Evolutionary conservation across 2,329 filamentous ascomycete species (phyloP).

Genomic region (Apiospora saccharicola): DNA sequence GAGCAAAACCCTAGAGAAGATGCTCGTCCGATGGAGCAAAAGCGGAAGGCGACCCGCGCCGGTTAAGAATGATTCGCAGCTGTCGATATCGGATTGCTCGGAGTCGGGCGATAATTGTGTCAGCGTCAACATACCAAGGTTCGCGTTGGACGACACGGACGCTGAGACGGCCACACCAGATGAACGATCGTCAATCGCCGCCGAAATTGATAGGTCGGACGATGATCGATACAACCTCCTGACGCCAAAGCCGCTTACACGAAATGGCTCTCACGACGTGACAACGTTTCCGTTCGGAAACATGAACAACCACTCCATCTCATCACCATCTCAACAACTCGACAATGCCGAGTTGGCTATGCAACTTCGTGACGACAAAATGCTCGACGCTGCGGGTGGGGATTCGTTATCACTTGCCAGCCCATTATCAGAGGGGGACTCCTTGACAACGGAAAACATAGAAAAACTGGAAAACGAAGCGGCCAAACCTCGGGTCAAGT

Average conservation of each 20-base stretch:
- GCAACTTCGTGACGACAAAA: constrained; percentile 54
- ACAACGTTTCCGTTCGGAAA: constrained; percentile 50
- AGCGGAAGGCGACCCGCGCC: constrained; percentile 36
- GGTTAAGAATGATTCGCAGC: constrained; percentile 36
- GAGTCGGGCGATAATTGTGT: constrained; percentile 52
- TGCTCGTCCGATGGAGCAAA: constrained; percentile 73
- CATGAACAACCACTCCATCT: constrained; percentile 20
- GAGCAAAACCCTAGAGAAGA: constrained; percentile 70
- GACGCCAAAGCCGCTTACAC: constrained; percentile 51
- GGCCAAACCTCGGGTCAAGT: background rate
- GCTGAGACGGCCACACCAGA: constrained; percentile 32
- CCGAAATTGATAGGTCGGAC: constrained; percentile 27
- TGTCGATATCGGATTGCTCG: constrained; percentile 53
- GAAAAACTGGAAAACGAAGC: constrained; percentile 46
- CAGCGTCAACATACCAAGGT: constrained; percentile 35
- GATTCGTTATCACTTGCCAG: constrained; percentile 33
- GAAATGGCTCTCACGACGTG: constrained; percentile 47
- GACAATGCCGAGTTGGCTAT: constrained; percentile 48
- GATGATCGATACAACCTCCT: constrained; percentile 36
- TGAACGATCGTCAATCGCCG: constrained; percentile 27
- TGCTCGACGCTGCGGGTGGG: constrained; percentile 55
- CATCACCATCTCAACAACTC: constrained; percentile 41
- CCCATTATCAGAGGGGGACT: constrained; percentile 49
- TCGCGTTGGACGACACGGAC: constrained; percentile 29
- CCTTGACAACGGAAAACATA: constrained; percentile 62